phyloP scores from a whole-genome alignment of 202 grass and related monocot genomes.

The Thinopyrum obtusiflorum region DNA sequence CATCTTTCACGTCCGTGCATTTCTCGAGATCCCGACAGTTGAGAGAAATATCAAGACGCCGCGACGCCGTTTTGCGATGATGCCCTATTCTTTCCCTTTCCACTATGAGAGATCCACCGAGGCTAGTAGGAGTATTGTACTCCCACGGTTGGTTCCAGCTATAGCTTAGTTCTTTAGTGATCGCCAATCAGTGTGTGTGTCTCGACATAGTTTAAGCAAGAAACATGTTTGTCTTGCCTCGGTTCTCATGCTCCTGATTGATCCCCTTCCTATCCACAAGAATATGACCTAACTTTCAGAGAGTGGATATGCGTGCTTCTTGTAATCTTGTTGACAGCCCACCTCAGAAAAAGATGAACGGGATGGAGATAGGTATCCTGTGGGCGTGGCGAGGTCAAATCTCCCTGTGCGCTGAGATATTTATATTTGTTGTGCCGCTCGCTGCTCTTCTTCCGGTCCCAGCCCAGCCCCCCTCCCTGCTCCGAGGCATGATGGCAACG shows the following conservation, averaged over 20 bases:
- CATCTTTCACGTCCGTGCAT: neutral
- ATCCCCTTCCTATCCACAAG: constrained; percentile 6
- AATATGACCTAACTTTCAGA: neutral
- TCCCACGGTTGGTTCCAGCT: too few relatives aligned
- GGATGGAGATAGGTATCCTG: neutral
- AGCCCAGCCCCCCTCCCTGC: neutral
- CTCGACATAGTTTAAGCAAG: neutral
- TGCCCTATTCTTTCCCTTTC: neutral
- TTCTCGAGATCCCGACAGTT: neutral
- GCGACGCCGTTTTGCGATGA: neutral
- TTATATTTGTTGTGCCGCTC: constrained; percentile 10
- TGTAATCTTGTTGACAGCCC: neutral
- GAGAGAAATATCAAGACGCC: constrained; percentile 20
- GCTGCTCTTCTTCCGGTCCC: neutral
- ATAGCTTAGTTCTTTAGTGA: neutral
- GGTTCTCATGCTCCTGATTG: neutral
- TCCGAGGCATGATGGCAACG: neutral
- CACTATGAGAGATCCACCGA: neutral
- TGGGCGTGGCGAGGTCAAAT: constrained; percentile 16
- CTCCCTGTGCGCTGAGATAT: neutral
- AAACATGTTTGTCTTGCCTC: neutral
- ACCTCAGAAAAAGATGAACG: neutral
- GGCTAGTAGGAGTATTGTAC: neutral
- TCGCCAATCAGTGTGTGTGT: neutral
- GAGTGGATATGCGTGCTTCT: constrained; percentile 2